These are phyloP conservation scores for Tylopilus felleus DNA, from an alignment of 768 basidiomycete species.

Conservation along the genomic window DNA sequence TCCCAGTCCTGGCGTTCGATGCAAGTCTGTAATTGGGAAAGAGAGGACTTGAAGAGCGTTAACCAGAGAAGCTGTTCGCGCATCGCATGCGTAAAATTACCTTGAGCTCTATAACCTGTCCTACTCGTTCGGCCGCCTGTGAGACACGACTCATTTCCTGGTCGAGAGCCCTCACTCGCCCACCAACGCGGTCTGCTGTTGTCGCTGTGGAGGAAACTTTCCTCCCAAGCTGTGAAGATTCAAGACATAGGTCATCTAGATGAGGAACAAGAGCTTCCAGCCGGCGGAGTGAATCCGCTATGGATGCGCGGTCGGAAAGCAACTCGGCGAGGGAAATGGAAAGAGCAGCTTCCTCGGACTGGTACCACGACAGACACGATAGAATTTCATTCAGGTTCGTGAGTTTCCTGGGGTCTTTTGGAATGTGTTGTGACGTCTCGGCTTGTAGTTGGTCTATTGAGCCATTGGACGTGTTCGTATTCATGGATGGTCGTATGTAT, in stretches of 20 bases:
- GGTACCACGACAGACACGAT: slow-evolving; percentile 67
- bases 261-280: slow-evolving; percentile 58
- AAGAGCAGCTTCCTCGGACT: slow-evolving; percentile 75
- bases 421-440: slow-evolving; percentile 4
- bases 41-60: slow-evolving; percentile 53
- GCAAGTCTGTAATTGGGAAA: slow-evolving; percentile 49
- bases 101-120: slow-evolving; percentile 94
- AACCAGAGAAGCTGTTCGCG: slow-evolving; percentile 24
- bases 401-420: slow-evolving; percentile 37
- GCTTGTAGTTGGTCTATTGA: slow-evolving; percentile 6
- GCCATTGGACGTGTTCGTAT: slow-evolving; percentile 6
- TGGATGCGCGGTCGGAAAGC: slow-evolving; percentile 64
- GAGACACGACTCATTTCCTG: slow-evolving; percentile 90
- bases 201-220: slow-evolving; percentile 71
- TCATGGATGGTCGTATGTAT: slow-evolving; percentile 7
- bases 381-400: slow-evolving; percentile 68
- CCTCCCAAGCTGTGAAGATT: slow-evolving; percentile 50
- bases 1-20: slow-evolving; percentile 94
- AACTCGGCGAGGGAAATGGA: slow-evolving; percentile 70
- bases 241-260: slow-evolving; percentile 58
- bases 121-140: slow-evolving; percentile 88
- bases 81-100: slow-evolving; percentile 35
- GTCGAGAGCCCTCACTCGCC: slow-evolving; percentile 83
- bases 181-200: slow-evolving; percentile 88
- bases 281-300: slow-evolving; percentile 57